A percentile compares a stretch with the other conserved stretches of the same genome.
Evolutionary conservation across 2,329 filamentous ascomycete species (phyloP).

Genomic region (Beauveria sp.): DNA sequence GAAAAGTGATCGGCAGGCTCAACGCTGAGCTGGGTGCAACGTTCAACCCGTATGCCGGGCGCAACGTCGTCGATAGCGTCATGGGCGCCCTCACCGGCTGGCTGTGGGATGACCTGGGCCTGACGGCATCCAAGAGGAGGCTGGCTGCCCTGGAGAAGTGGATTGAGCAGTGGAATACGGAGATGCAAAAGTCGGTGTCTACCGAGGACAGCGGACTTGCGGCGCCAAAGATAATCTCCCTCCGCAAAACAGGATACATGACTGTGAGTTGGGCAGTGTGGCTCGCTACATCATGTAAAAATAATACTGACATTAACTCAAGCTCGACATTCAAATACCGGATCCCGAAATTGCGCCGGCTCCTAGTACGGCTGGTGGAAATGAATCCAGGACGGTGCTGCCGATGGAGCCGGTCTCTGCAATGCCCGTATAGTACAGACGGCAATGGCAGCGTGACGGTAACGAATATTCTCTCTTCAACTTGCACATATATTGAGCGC

Average conservation of each 20-base stretch:
- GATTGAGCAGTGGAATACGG: conserved; percentile 79
- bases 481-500: background rate
- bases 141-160: conserved; percentile 66
- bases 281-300: background rate
- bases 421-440: conserved; percentile 14
- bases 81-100: conserved; percentile 82
- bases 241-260: conserved; percentile 83
- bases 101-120: conserved; percentile 86
- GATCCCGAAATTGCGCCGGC: conserved; percentile 62
- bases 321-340: conserved; percentile 76
- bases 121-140: conserved; percentile 66
- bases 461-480: background rate
- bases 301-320: background rate
- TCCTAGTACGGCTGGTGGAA: conserved; percentile 34
- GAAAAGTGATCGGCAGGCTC: conserved; percentile 70
- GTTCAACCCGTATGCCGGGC: conserved; percentile 68
- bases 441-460: background rate
- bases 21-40: conserved; percentile 70
- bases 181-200: conserved; percentile 51
- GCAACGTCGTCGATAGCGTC: conserved; percentile 73
- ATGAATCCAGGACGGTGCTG: conserved; percentile 27
- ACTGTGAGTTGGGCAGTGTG: conserved; percentile 45
- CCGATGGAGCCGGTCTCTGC: conserved; percentile 25
- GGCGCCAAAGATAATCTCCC: conserved; percentile 65
- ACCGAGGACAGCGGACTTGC: conserved; percentile 40